A percentile compares a stretch with the other conserved stretches of the same genome.
These are phyloP conservation scores for Spergularia bocconei DNA, from an alignment of 148 eudicot genomes.

Conservation along the genomic window DNA sequence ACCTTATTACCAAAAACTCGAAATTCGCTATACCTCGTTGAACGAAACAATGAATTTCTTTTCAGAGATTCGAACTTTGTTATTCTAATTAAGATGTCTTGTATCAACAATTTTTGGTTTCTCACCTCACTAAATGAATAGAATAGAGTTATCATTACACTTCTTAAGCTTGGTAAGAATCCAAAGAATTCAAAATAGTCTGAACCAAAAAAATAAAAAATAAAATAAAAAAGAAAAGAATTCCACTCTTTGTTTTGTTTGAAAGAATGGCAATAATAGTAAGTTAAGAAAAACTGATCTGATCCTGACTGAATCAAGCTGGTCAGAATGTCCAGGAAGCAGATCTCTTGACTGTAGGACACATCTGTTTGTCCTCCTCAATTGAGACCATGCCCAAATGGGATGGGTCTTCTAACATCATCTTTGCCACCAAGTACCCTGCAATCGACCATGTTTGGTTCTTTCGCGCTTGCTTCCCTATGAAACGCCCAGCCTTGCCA, in stretches of 20 bases:
- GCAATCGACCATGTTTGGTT: constrained; percentile 61
- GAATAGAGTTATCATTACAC: no score
- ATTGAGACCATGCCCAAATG: constrained; percentile 60
- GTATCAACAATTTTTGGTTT: no score
- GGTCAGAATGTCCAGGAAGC: constrained; percentile 41
- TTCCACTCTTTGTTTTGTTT: no score
- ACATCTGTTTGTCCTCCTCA: constrained; percentile 56
- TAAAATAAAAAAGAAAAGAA: not conserved
- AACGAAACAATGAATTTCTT: no score
- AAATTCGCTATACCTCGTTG: no score
- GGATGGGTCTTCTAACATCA: constrained; percentile 63
- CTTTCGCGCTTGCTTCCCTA: constrained; percentile 56
- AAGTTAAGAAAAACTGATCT: not conserved
- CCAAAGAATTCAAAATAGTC: not conserved
- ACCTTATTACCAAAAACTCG: no score
- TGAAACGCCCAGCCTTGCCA: constrained; percentile 47
- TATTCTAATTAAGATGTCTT: no score
- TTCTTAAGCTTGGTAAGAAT: not conserved
- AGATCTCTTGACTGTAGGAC: constrained; percentile 48
- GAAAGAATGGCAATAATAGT: no score
- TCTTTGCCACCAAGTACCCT: constrained; percentile 56
- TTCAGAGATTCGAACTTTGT: no score
- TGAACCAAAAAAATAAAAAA: not conserved
- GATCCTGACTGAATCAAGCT: not conserved
- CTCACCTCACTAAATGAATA: no score